phyloP scores from a whole-genome alignment of 768 basidiomycete species.

The Coprinellus aureogranulatus region DNA sequence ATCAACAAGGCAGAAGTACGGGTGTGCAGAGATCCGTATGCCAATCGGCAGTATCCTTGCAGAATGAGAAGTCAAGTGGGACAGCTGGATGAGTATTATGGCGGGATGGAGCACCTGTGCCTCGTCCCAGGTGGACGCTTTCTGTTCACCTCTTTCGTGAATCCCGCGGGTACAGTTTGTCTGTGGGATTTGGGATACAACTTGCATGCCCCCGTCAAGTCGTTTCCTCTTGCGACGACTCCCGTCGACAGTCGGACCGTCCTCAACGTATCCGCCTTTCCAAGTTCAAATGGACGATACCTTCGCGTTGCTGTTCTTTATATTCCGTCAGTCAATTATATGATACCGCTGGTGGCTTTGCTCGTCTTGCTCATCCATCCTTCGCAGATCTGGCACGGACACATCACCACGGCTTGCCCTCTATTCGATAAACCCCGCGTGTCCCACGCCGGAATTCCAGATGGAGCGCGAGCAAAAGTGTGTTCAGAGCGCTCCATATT shows the following conservation, averaged over 20 bases:
- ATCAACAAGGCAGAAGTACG: neutral
- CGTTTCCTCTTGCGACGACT: neutral
- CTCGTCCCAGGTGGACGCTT: slow-evolving; percentile 31
- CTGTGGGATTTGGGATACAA: slow-evolving; percentile 27
- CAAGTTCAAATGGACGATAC: neutral
- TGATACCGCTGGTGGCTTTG: too few species aligned
- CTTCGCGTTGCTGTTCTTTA: neutral
- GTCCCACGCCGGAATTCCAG: too few species aligned
- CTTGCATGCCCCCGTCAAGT: neutral
- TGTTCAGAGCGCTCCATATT: too few species aligned
- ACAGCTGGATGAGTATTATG: slow-evolving; percentile 4
- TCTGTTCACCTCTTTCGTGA: slow-evolving; percentile 20
- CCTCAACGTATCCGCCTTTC: neutral
- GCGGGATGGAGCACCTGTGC: slow-evolving; percentile 18
- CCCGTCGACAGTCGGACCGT: neutral
- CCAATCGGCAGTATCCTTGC: neutral
- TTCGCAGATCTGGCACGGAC: too few species aligned
- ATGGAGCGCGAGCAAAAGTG: too few species aligned
- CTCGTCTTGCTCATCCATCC: too few species aligned
- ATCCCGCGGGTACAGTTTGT: too few species aligned
- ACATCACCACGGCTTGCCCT: too few species aligned
- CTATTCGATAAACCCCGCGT: too few species aligned
- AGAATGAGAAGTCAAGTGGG: neutral
- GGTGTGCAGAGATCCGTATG: neutral
- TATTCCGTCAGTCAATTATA: neutral